Evolutionary conservation across 2,329 filamentous ascomycete genomes (phyloP), one percentile per base, ranked within the genome.

Genomic region (Volutella citrinella): DNA sequence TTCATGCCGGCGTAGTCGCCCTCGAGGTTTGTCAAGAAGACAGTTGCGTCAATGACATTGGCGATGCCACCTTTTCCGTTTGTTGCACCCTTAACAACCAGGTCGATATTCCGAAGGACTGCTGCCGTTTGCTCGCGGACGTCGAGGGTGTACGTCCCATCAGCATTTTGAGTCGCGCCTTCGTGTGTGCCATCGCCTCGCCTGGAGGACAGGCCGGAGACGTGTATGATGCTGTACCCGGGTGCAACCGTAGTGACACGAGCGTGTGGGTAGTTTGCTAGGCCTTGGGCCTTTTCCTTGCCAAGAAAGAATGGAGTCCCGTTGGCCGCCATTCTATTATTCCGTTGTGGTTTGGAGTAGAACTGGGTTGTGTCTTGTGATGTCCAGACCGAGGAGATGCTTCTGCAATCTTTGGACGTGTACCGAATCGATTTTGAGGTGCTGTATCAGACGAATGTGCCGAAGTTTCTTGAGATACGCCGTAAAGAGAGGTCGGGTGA

Each of bases 1-100:
- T 69, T 68, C 64, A 68, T 68, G 12, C 59, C 65, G 6, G 55
- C 53, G 37, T 69, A 68, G 19, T 69, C 51, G 1, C 43, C 49
- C 39, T 65, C 55, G 61, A 67, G 66, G 38, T 68, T 61, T 9
- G 61, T 26, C 6, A 68, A 46, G 32, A 65, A 69, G 10, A 69
- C 61, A 10, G 61, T 59, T 4, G 63, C 49, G 27, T 66, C 62
- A 14, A 67, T 59, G 5, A 66, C 42, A 40, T 66, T 65, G 12
- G 55, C 42, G 12, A 67, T 45, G 30, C 54, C 52, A 1, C 55
- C 63, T 37, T 58, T 59, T 15, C 60, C 60, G 13, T 48, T 48
- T 2, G 60, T 58, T 1, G 62, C 61, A 2, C 56, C 57, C 36
- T 58, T 54, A 43, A 66, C 59, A 36, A 66, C 60, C 30, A 40